phyloP scores from a whole-genome alignment of 805 yeast species.

The Candida qinlingensis region DNA sequence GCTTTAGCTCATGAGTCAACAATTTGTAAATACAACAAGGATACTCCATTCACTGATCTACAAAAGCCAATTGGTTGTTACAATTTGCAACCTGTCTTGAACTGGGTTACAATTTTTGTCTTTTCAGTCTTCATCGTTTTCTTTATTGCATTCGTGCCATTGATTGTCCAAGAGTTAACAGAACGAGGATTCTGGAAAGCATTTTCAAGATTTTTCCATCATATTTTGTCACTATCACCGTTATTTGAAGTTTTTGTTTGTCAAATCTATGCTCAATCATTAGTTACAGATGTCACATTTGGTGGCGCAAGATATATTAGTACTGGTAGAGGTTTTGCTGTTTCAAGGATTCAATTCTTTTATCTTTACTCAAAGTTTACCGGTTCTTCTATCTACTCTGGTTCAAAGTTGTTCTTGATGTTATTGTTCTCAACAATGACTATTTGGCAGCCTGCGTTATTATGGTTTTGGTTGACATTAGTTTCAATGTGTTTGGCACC shows the following conservation, averaged over 20 bases:
- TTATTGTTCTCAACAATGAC: conserved; percentile 71
- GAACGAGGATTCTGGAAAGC: conserved; percentile 86
- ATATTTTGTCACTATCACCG: conserved; percentile 79
- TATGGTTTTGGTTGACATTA: conserved; percentile 73
- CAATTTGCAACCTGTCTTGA: conserved; percentile 75
- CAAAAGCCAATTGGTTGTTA: conserved; percentile 81
- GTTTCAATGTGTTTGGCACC: conserved; percentile 66
- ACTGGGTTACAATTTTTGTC: conserved; percentile 87
- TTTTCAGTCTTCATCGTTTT: conserved; percentile 89
- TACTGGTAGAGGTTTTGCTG: conserved; percentile 93
- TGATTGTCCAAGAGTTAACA: conserved; percentile 78
- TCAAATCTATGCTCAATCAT: conserved; percentile 80
- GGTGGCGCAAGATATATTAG: conserved; percentile 93
- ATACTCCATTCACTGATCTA: conserved; percentile 67
- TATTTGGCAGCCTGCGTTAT: conserved; percentile 72
- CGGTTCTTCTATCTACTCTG: conserved; percentile 69
- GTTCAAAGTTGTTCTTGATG: conserved; percentile 63
- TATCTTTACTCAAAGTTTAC: conserved; percentile 74
- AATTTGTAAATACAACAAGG: conserved; percentile 57
- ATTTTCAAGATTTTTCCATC: conserved; percentile 60
- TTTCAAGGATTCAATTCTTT: conserved; percentile 69
- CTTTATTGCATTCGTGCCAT: conserved; percentile 84
- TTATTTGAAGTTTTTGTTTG: conserved; percentile 93
- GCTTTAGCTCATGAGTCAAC: conserved; percentile 70
- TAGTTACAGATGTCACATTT: conserved; percentile 69